Conservation (phyloP, 2,329 filamentous ascomycete species). For the Tetracladium maxilliforme region DNA sequence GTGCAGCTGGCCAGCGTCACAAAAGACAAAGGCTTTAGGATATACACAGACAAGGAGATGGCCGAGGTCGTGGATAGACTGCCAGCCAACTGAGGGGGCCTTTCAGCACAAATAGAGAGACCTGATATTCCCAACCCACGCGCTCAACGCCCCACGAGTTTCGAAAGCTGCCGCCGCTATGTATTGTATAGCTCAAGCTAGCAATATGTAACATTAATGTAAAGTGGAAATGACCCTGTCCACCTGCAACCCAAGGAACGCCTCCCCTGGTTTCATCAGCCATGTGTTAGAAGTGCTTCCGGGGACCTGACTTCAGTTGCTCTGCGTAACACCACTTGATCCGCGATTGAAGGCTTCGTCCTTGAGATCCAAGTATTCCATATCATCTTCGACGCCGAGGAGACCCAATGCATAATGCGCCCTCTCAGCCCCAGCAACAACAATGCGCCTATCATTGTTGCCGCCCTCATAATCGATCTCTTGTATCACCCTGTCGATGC, state of each 20-base stretch:
- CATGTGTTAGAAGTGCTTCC: no score
- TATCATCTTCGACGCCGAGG: slow-evolving; percentile 62
- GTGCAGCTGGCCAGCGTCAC: slow-evolving; percentile 96
- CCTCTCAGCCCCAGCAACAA: slow-evolving; percentile 49
- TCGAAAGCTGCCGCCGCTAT: no score
- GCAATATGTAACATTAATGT: no score
- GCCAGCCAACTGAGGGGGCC: slow-evolving; percentile 41
- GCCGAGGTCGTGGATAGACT: slow-evolving; percentile 77
- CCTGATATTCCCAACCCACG: no score
- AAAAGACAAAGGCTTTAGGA: slow-evolving; percentile 93
- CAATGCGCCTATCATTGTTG: slow-evolving; percentile 29
- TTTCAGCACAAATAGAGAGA: slow-evolving; percentile 2
- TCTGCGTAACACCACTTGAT: no score
- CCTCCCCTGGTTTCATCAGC: no score
- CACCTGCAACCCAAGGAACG: no score
- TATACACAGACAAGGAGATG: slow-evolving; percentile 98
- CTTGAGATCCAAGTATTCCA: slow-evolving; percentile 45
- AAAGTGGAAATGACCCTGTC: no score
- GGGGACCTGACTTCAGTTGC: no score
- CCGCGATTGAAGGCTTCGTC: no score
- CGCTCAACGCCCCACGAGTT: no score
- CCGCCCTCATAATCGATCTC: slow-evolving; percentile 11
- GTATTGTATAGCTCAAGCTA: not conserved
- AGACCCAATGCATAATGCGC: slow-evolving; percentile 68
- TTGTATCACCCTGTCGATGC: slow-evolving; percentile 27